Evolutionary conservation across 805 yeast species (phyloP), one percentile per base, ranked within the genome.

Genomic region (Candida pseudoglaebosa): DNA sequence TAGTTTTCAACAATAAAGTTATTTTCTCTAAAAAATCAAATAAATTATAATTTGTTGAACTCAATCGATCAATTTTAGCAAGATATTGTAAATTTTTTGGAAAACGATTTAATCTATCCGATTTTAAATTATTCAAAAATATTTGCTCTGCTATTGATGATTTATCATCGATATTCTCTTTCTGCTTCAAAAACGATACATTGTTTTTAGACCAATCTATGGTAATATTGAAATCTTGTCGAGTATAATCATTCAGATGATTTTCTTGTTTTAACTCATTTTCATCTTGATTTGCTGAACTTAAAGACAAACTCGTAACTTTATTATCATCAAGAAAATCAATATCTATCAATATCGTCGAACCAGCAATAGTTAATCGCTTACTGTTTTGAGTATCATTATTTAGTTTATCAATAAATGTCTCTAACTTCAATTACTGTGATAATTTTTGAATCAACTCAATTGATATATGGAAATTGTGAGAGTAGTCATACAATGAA

Each of bases 281-380:
- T n/a, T 37, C 29, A 31, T 24, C 41, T 41, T 56, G 64, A 33
- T 52, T 59, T 1, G 65, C 71, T 56, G 62, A 61, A 0, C 73
- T 67, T 30, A 67, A 51, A 5, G 62, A 51, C 10, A 67, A 61
- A 18, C 59, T 43, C 7, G 57, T 42, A 5, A 65, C 57, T 4
- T 36, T 44, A 5, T 30, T 44, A 36, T 56, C 59, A 24, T 49
- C 58, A 2, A 48, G 36, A 37, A 63, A 65, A 38, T 68, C 74
- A 20, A 68, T 56, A 40, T 68, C 74, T 15, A 68, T 52, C 22
- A 68, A 54, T 5, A 67, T 61, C 14, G 59, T 52, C 2, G 68
- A 55, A 7, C 73, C 73, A 1, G 73, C 74, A 26, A 68, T 68
- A 10, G 71, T 58, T 35, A 68, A 52, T 37, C 54, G 47, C 15